Conservation (phyloP, 768 basidiomycete species). For the Tricholoma flavovirens region DNA sequence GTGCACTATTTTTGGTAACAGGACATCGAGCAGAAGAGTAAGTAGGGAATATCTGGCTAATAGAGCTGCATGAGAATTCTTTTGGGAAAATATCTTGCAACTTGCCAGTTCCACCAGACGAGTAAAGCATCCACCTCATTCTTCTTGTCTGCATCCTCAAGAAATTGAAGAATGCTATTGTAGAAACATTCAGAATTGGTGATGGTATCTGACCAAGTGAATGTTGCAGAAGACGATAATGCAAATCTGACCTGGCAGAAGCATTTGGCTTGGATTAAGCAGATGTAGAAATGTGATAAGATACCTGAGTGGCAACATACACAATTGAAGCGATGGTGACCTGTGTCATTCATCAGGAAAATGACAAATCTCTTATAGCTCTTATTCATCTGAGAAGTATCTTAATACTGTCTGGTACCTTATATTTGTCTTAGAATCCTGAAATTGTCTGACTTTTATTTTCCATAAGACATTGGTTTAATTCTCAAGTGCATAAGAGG, state of each 20-base stretch:
- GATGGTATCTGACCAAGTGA: constrained; percentile 9
- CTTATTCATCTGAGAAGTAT: too few species aligned
- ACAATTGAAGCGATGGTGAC: neutral
- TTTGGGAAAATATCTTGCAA: too few species aligned
- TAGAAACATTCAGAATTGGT: constrained; percentile 15
- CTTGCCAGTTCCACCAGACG: constrained; percentile 7
- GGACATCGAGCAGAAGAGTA: too few species aligned
- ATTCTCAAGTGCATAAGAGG: too few species aligned
- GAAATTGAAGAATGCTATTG: constrained; percentile 8
- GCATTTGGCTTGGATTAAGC: neutral
- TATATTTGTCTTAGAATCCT: too few species aligned
- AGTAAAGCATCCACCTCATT: constrained; percentile 5
- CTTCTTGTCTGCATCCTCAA: constrained; percentile 10
- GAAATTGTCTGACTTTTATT: too few species aligned
- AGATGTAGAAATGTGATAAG: neutral
- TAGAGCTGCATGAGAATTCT: too few species aligned
- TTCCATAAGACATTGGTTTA: too few species aligned
- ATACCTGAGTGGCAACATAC: neutral
- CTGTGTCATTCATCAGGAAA: neutral
- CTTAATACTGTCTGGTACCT: too few species aligned
- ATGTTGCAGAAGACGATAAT: constrained; percentile 8
- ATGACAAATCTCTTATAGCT: too few species aligned
- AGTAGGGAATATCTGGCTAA: too few species aligned
- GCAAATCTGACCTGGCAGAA: constrained; percentile 3
- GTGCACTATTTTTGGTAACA: too few species aligned